Base-by-base conservation (phyloP, 148 eudicot genomes). In the Persicaria maculosa region DNA sequence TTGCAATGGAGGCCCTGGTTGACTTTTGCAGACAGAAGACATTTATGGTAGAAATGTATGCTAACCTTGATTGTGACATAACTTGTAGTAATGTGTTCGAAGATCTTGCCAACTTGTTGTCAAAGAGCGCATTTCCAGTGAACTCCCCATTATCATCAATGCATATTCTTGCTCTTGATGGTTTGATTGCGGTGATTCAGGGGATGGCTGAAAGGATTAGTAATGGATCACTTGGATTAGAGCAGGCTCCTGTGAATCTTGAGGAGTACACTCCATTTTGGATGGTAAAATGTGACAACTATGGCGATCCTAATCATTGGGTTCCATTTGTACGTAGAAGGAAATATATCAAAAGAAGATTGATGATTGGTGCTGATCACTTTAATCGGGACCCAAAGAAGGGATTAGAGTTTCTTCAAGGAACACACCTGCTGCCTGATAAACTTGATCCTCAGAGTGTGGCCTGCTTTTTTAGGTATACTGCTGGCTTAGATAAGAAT, bases 1-100 rank as follows among this genome's bases (percentile, higher is more conserved):
- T 90, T 82, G 97, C 93, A 72, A 90, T 94, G 98, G 98, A 94
- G 80, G 89, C 98, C 71, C 91, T 94, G 80, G 95, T 92, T 80
- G 98, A 94, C 84, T 89, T 91, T 75, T 94, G 98, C 68, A 88
- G 97, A 86, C 97, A 94, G 82, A 87, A 84, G 76, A 81, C 84
- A 50, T 94, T 94, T 74, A 85, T 86, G 87, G 85, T 85, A 20
- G 98, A 91, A 78, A 85, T 94, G 96, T 94, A 90, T 85, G 93
- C 93, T 67, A 92, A 94, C 81, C 85, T 87, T 72, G 98, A 94
- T 75, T 90, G 98, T 74, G 98, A 94, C 81, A 91, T 94, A 80
- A 85, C 97, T 19, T 92, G 98, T 80, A 70, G 90, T 80, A 91
- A 94, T 79, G 85, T 94, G 71, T 94, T 90, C 75, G 98, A 94